Base-by-base conservation (phyloP, 192 early-diverging fungal species). In the Backusella tuberculispora region DNA sequence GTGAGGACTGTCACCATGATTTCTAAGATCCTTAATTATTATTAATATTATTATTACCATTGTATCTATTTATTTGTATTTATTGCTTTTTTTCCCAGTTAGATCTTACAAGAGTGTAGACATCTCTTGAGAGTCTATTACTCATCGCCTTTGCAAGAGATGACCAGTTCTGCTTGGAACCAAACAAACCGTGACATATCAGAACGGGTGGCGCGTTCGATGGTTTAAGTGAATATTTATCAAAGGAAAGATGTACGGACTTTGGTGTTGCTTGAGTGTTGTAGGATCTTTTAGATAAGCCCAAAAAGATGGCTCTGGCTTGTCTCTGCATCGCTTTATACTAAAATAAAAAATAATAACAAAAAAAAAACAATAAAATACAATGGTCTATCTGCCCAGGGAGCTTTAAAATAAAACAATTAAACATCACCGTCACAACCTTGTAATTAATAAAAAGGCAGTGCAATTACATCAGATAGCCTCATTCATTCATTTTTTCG, bases 81-180 rank as follows among this genome's bases (percentile, higher is more conserved):
- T 38, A 66, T 40, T 43, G 7, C 8, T 67, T 41, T 4, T 43
- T 42, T 67, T 60, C 9, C 9, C 6, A 43, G 42, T 43, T 43
- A 26, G 9, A 19, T 42, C 66, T 63, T 87, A 87, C 88, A 38
- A 96, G 73, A 0, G 93, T 85, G 67, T 90, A 89, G 2, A 95
- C 90, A 50, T 86, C 78, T 2, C 92, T 88, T 34, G 78, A 80
- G 4, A 96, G 84, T 6, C 86, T 80, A 40, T 83, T 80, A 6
- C 91, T 76, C 26, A 97, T 85, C 14, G 88, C 85, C 75, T 93
- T 94, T 38, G 92, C 84, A 29, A 99, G 85, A 5, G 95, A 91
- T 38, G 88, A 84, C 96, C 96, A 97, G 85, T 97, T 97, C 73
- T 96, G 95, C 78, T 97, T 97, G 1, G 92, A 94, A 13, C 97